Base-by-base conservation (phyloP, 163 green algal species). In the Volvox carteri region DNA sequence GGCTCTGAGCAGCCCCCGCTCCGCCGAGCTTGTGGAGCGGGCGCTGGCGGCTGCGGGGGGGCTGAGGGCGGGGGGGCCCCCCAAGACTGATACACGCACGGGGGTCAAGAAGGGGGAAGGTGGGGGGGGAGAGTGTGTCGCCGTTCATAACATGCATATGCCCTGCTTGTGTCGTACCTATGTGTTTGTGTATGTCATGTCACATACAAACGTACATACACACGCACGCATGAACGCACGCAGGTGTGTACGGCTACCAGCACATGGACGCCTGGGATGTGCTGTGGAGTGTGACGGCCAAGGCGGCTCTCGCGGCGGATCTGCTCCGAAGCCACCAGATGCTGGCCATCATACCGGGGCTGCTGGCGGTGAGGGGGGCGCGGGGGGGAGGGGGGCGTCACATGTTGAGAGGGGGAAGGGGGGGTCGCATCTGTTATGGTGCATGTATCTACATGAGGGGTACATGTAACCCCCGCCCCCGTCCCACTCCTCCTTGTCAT, bases 251-350 rank as follows among this genome's bases (percentile, higher is more conserved):
- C 70, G 93, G 93, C 78, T 95, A 95, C 90, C 93, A 93, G 92
- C 92, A 95, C 76, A 93, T 95, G 92, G 92, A 91, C 74, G 75
- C 87, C 14, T 95, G 93, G 93, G 93, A 95, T 78, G 54, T 95
- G 54, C 91, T 95, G 65, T 93, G 92, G 85, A 92, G 87, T 39
- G 93, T 94, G 67, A 95, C 93, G 25, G 91, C 92, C 33, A 95
- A 95, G 90, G 93, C 92, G 7, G 93, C 94, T 83, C 90, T 94
- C 76, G 92, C 93, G 16, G 92, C 92, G 28, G 92, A 95, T 83
- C 87, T 95, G 30, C 76, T 95, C 50, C 78, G 93, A 19, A 86
- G 88, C 28, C 65, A 90, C 79, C 81, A 93, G 90, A 73, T 93
- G 50, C 77, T 91, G 79, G 77, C 62, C 18, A 91, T 87, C 78